Base-by-base conservation (phyloP, 441 rosid species). In the Pelargonium myrrhifolium region DNA sequence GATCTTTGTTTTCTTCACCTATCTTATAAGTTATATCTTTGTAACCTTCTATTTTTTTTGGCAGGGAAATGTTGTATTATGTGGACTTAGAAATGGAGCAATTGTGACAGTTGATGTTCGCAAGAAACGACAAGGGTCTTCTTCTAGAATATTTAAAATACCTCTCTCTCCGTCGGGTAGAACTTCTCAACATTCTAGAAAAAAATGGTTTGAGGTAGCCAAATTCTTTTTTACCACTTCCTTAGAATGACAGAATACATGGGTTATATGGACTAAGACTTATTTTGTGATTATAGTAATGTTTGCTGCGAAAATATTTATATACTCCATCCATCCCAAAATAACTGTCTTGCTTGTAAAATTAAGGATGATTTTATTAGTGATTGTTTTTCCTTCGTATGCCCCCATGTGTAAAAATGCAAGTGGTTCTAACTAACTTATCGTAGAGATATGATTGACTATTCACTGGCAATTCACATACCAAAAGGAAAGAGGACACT, bases 11-110 rank as follows among this genome's bases (percentile, higher is more conserved):
- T 22, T 60, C n/a, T 4, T 39, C 9, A 17, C n/a, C n/a, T n/a
- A n/a, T n/a, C n/a, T n/a, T n/a, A n/a, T n/a, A n/a, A n/a, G n/a
- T n/a, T n/a, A n/a, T n/a, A n/a, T n/a, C 51, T 9, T 20, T 31
- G 40, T 28, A 24, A 39, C 55, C 60, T 68, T 8, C 31, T 4
- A 11, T 67, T 43, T 49, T 62, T 67, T 81, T 21, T 78, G 67
- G 64, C 82, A 93, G 98, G 96, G 89, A 62, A 85, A 89, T 70
- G 62, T 78, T 65, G 84, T 85, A 64, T 78, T 90, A 22, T 89
- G 96, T 75, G 98, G 97, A 63, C 86, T 86, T 59, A 86, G 97
- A 82, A 94, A 94, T 55, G 99, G 99, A 73, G 89, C 92, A 64
- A 85, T 94, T 76, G 73, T 92, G 79, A 77, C 89, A 4, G 78